Conservation (phyloP, 164 flowering plant species). For the Saururus chinensis region DNA sequence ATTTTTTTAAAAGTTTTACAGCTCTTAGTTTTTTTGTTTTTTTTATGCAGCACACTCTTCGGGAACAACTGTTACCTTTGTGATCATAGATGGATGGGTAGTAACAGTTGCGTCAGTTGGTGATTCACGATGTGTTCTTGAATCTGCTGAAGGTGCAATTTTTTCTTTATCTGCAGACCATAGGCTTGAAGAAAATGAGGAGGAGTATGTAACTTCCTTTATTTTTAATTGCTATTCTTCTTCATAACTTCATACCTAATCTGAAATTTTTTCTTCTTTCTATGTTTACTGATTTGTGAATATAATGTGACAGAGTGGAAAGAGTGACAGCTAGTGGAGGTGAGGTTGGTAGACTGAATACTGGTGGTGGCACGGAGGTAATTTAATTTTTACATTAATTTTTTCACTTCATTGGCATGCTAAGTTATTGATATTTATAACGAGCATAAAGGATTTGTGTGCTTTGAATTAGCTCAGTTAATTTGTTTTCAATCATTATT, state of each 20-base stretch:
- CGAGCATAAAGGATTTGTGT: no score
- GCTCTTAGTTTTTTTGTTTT: background rate
- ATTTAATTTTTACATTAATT: background rate
- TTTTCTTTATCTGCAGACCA: conserved; percentile 87
- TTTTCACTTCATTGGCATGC: no score
- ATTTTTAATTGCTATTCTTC: background rate
- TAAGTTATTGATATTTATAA: no score
- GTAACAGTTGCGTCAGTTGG: conserved; percentile 96
- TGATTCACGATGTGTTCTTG: conserved; percentile 88
- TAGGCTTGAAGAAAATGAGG: conserved; percentile 81
- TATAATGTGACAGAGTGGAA: conserved; percentile 44
- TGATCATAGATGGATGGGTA: conserved; percentile 90
- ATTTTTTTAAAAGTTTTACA: background rate
- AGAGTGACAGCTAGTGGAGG: conserved; percentile 93
- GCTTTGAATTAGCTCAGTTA: background rate
- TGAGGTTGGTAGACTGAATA: conserved; percentile 91
- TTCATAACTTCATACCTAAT: background rate
- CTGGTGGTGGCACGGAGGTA: conserved; percentile 95
- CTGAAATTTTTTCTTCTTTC: background rate
- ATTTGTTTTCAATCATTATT: background rate
- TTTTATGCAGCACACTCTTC: conserved; percentile 62
- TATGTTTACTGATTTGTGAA: background rate
- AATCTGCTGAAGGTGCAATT: conserved; percentile 84
- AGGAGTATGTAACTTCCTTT: conserved; percentile 51
- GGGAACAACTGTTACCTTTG: conserved; percentile 95